Base-by-base conservation (phyloP, 306 rosid genomes). In the Lithocarpus polystachyus region DNA sequence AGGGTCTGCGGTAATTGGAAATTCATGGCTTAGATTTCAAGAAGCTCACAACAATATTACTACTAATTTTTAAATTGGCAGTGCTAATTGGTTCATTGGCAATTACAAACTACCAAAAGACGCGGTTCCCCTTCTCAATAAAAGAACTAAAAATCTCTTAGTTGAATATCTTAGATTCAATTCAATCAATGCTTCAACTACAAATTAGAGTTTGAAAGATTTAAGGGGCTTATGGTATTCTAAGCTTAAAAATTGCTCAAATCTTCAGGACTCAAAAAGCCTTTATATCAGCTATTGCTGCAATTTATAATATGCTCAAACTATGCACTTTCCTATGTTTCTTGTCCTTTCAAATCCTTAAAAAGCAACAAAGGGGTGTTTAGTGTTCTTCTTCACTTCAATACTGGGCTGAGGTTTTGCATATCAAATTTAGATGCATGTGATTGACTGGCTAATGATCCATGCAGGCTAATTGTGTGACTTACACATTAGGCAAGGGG, bases 81-180 rank as follows among this genome's bases (percentile, higher is more conserved):
- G 43, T 35, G 23, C 60, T 71, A 17, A 69, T 67, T 14, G 84
- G 75, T 45, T 20, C 72, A 4, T 12, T 84, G 87, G 84, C 76
- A 71, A 52, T 29, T 29, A 65, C 45, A 35, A 5, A 4, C 23
- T 24, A 65, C 12, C 23, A 3, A 28, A 43, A 45, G 2, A 77
- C 6, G 2, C 1, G 4, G 26, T 18, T 5, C 28, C n/a, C 68
- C 51, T 2, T 24, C 57, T 37, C 72, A 1, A 2, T 3, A 48
- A 37, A 72, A 19, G 11, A 23, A 23, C 3, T 33, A 1, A 6
- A 11, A 29, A 14, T 24, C 26, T 26, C 4, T 0, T 23, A 26
- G 18, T 24, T 26, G 0, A 4, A 26, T 61, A 24, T 64, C 20
- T 14, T 18, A 24, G 15, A 28, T 26, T 64, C 0, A 9, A 45